Conservation (phyloP, 148 eudicot genomes). For the Vaccinium vitisidaea region DNA sequence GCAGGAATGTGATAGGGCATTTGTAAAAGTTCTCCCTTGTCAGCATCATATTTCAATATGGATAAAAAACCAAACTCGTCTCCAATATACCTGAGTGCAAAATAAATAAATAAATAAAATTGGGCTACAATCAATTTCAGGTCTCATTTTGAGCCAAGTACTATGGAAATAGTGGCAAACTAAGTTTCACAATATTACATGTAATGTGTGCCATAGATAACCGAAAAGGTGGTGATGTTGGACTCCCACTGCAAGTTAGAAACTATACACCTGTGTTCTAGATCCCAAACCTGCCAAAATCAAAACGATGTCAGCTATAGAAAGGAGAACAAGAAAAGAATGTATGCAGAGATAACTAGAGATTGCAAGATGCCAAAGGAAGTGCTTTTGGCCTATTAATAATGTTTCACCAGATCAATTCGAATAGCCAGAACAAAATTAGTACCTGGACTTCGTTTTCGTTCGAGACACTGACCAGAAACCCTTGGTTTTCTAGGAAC, state of each 20-base stretch:
- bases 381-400: not conserved
- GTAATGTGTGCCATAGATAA: constrained; percentile 66
- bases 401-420: constrained; percentile 11
- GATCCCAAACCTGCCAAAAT: constrained; percentile 87
- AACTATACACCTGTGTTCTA: constrained; percentile 62
- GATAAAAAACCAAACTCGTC: constrained; percentile 77
- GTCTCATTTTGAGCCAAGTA: not conserved
- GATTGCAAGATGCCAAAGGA: constrained; percentile 2
- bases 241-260: constrained; percentile 75
- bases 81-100: constrained; percentile 75
- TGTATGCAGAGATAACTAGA: not conserved
- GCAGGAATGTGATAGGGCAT: constrained; percentile 66
- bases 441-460: constrained; percentile 89
- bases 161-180: constrained; percentile 3
- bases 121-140: constrained; percentile 11
- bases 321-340: not conserved
- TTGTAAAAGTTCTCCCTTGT: constrained; percentile 52
- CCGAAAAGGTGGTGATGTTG: constrained; percentile 82
- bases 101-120: not conserved
- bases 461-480: constrained; percentile 70
- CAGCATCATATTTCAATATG: constrained; percentile 61
- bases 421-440: constrained; percentile 11
- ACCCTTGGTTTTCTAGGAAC: constrained; percentile 96
- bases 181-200: constrained; percentile 47
- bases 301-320: constrained; percentile 16